phyloP scores from a whole-genome alignment of 2,329 filamentous ascomycete genomes.

The Akanthomyces muscarius region DNA sequence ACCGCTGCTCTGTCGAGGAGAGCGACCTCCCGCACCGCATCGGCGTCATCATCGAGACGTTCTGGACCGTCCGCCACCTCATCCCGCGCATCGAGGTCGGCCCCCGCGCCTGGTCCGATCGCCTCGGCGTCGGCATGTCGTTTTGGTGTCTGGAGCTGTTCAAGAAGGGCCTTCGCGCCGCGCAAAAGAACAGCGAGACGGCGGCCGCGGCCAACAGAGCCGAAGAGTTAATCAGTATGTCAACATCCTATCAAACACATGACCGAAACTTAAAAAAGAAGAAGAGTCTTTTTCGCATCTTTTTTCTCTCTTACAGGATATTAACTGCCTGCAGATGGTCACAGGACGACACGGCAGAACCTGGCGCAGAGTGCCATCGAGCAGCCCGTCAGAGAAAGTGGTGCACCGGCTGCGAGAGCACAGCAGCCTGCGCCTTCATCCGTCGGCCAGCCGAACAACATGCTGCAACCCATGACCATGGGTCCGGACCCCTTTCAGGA shows the following conservation, averaged over 20 bases:
- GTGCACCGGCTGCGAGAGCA: not conserved
- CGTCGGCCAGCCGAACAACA: conserved; percentile 17
- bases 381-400: not conserved
- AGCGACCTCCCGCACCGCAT: conserved; percentile 45
- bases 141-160: conserved; percentile 48
- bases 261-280: not conserved
- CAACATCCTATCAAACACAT: not conserved
- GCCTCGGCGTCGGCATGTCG: conserved; percentile 46
- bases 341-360: not conserved
- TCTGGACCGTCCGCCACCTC: conserved; percentile 39
- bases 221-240: conserved; percentile 30
- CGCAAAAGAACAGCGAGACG: conserved; percentile 30
- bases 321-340: not conserved
- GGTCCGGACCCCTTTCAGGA: conserved; percentile 38
- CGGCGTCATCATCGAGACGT: conserved; percentile 46
- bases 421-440: not conserved
- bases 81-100: conserved; percentile 38
- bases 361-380: not conserved
- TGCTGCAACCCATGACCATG: conserved; percentile 22
- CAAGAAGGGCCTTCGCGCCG: conserved; percentile 39
- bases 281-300: too few relatives aligned
- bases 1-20: conserved; percentile 44
- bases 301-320: not conserved
- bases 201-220: conserved; percentile 25
- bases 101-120: conserved; percentile 40